Evolutionary conservation across 129 eudicot genomes (phyloP), one percentile per base, ranked within the genome.

Genomic region (Deinandra increscens): DNA sequence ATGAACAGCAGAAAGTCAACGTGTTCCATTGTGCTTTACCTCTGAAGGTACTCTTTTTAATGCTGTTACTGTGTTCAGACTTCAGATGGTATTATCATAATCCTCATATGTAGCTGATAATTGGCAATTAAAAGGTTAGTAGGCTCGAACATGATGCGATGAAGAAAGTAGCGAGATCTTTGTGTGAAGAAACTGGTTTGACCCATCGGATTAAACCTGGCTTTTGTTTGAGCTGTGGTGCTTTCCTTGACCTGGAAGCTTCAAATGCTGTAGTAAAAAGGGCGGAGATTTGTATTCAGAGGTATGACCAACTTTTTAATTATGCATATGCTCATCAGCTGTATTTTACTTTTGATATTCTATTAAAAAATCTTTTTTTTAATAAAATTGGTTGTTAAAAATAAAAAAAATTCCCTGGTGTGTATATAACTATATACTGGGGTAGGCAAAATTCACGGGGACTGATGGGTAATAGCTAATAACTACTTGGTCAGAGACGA

Each of bases 151-250:
- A 17, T 58, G 78, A 81, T 29, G 85, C 78, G 51, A 58, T 87
- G 53, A 68, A 53, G 50, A 75, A 42, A 69, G 76, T 79, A 60
- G 95, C 95, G 60, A 64, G 64, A 45, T 70, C 64, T 64, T 64
- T 87, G 64, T 80, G 83, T 72, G 73, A 80, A 74, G 63, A 72
- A 56, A 80, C 66, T n/a, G 80, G 63, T 60, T 54, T 20, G 17
- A 14, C 9, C 33, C 44, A 74, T 75, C 54, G 13, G 31, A 66
- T 81, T 55, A 55, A 84, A 74, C 88, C 91, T 15, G 94, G 78
- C 12, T 53, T 39, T 80, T 91, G 97, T 73, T 74, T 82, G 58
- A 72, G 66, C 38, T 91, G 97, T 75, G 85, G 88, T 80, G 69
- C 79, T 54, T 59, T 31, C 44, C 54, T 78, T 71, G 80, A 86